phyloP scores from a whole-genome alignment of 805 yeast genomes.

The Candida vaughaniae region DNA sequence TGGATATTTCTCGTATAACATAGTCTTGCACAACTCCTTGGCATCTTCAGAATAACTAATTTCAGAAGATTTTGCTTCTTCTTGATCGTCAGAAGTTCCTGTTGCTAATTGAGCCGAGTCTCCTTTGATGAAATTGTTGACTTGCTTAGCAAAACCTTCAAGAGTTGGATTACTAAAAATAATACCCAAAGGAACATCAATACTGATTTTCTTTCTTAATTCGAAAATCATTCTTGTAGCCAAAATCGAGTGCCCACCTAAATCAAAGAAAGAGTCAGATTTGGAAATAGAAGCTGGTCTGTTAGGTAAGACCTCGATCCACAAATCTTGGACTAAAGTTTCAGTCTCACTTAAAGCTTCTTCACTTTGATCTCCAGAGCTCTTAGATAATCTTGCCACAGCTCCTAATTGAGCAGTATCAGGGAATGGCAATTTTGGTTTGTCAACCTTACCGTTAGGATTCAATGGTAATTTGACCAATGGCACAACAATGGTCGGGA shows the following conservation, averaged over 20 bases:
- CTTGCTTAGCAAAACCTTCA: slow-evolving; percentile 69
- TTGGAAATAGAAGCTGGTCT: slow-evolving; percentile 75
- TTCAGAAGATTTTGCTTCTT: slow-evolving; percentile 29
- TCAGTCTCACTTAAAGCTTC: slow-evolving; percentile 61
- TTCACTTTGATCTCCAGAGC: slow-evolving; percentile 48
- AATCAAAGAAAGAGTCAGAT: slow-evolving; percentile 89
- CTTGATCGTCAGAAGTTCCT: slow-evolving; percentile 18
- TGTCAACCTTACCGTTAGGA: slow-evolving; percentile 98
- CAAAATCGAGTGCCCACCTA: slow-evolving; percentile 96
- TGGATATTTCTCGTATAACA: slow-evolving; percentile 44
- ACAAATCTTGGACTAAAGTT: slow-evolving; percentile 68
- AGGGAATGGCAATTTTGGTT: slow-evolving; percentile 95
- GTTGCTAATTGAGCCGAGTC: slow-evolving; percentile 47
- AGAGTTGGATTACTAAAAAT: slow-evolving; percentile 90
- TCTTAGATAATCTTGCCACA: slow-evolving; percentile 55
- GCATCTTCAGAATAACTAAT: slow-evolving; percentile 73
- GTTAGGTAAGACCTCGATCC: slow-evolving; percentile 84
- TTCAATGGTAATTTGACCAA: slow-evolving; percentile 83
- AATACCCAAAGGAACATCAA: slow-evolving; percentile 86
- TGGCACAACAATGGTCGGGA: slow-evolving; percentile 90
- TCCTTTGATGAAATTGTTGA: slow-evolving; percentile 55
- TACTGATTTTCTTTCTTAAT: slow-evolving; percentile 70
- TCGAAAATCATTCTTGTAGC: slow-evolving; percentile 97
- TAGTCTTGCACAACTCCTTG: slow-evolving; percentile 39
- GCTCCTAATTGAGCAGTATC: slow-evolving; percentile 78